phyloP scores from a whole-genome alignment of 495 filamentous ascomycete species.

The Cercophora newfieldiana region DNA sequence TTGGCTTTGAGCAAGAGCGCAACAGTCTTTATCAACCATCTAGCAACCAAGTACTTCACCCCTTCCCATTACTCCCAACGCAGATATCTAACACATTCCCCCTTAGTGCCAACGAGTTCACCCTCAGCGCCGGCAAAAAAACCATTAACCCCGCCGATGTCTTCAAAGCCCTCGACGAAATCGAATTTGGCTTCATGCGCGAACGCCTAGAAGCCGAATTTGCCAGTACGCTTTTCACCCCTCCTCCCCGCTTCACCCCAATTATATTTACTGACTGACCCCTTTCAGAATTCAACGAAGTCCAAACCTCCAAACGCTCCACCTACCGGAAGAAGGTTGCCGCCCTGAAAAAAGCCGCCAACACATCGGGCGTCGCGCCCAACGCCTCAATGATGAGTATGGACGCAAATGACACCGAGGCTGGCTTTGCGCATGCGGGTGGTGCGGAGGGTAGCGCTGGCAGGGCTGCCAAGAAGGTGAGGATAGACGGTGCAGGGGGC shows the following conservation, averaged over 20 bases:
- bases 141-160: conserved; percentile 85
- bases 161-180: conserved; percentile 74
- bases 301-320: conserved; percentile 52
- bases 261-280: not conserved
- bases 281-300: conserved; percentile 51
- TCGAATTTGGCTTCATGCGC: conserved; percentile 80
- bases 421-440: not conserved
- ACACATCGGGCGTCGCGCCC: conserved; percentile 8
- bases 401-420: conserved; percentile 20
- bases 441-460: conserved; percentile 16
- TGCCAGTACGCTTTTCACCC: conserved; percentile 44
- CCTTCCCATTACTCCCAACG: not conserved
- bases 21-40: conserved; percentile 90
- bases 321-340: conserved; percentile 52
- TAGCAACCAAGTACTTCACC: conserved; percentile 72
- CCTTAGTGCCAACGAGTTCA: conserved; percentile 83
- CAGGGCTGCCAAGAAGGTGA: conserved; percentile 43
- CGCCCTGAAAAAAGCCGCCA: conserved; percentile 40
- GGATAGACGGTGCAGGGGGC: conserved; percentile 30
- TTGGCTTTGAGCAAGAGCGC: conserved; percentile 89
- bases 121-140: conserved; percentile 66
- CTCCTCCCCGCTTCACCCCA: not conserved
- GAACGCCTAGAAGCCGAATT: conserved; percentile 63
- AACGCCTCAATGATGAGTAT: conserved; percentile 40
- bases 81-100: not conserved